These are phyloP conservation scores for Russula olivacea DNA, from an alignment of 768 basidiomycete genomes.

Conservation along the genomic window DNA sequence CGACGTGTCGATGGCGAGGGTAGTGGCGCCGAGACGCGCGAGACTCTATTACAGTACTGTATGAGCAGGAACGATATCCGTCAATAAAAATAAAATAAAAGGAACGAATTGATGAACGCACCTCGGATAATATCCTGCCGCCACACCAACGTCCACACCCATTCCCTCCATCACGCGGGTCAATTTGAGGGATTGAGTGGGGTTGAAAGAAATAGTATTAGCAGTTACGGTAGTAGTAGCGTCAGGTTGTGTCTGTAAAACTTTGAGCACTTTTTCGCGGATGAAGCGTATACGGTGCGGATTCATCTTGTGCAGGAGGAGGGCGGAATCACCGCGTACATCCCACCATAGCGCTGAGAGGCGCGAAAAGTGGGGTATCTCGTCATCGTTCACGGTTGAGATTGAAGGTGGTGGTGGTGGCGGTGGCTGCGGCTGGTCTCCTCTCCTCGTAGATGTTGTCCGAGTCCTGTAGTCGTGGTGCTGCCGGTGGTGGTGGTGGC, in stretches of 20 bases:
- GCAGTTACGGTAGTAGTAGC: constrained; percentile 25
- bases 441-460: not conserved
- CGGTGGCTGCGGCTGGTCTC: not conserved
- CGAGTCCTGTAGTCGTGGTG: not conserved
- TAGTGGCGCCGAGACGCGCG: constrained; percentile 80
- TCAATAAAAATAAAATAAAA: not conserved
- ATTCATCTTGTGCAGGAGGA: constrained; percentile 95
- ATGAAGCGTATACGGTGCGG: constrained; percentile 81
- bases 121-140: constrained; percentile 90
- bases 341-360: constrained; percentile 96
- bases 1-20: constrained; percentile 89
- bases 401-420: not conserved
- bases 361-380: constrained; percentile 84
- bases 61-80: no score
- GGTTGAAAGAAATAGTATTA: constrained; percentile 17
- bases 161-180: constrained; percentile 49
- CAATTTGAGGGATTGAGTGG: constrained; percentile 21
- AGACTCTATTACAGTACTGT: constrained; percentile 58
- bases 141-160: constrained; percentile 93
- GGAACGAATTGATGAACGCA: constrained; percentile 35
- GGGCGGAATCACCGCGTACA: constrained; percentile 81
- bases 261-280: constrained; percentile 64
- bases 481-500: not conserved
- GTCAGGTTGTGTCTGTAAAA: constrained; percentile 41
- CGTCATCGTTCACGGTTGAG: constrained; percentile 63